Base-by-base conservation (phyloP, 495 filamentous ascomycete genomes). In the Penicillium bialowiezense region DNA sequence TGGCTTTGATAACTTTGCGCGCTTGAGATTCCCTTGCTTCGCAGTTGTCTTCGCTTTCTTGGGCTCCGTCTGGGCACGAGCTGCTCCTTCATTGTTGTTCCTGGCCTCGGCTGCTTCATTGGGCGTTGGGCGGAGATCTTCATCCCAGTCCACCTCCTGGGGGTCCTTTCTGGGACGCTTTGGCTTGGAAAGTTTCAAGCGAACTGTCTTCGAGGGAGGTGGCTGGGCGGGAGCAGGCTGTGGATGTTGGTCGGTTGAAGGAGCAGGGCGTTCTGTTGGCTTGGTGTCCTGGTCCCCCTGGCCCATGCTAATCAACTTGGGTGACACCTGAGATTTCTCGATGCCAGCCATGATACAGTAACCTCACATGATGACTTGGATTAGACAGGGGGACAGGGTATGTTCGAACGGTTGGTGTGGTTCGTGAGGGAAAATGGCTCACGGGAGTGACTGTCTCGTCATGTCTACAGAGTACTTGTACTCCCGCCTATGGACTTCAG, bases 51-150 rank as follows among this genome's bases (percentile, higher is more conserved):
- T 46, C 3, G 35, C 35, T 10, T 42, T 41, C 18, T 44, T 50
- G 7, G 60, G 39, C 1, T 28, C 37, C 23, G 57, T 57, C n/a
- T 59, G 59, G 14, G 57, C 51, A 8, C 59, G 33, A 8, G 38
- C 51, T 0, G 55, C 53, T 34, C 44, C 17, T 33, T 48, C 52
- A 9, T 21, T 18, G 20, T 45, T 36, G 18, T 24, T 38, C 12
- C 20, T 19, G 15, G 1, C n/a, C 35, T 37, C 39, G 8, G 8
- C 2, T 13, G 36, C 26, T 20, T 61, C 58, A 5, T 55, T 58
- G 13, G 64, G 57, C 35, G 60, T 69, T 12, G 58, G 58, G n/a
- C 63, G 55, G 14, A 70, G 44, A 23, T 63, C 67, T 49, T 72
- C 64, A 45, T 64, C 62, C 67, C 62, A 66, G 26, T 69, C 65